Evolutionary conservation across 306 rosid species (phyloP), one percentile per base, ranked within the genome.

Genomic region (Leucaena leucocephala): DNA sequence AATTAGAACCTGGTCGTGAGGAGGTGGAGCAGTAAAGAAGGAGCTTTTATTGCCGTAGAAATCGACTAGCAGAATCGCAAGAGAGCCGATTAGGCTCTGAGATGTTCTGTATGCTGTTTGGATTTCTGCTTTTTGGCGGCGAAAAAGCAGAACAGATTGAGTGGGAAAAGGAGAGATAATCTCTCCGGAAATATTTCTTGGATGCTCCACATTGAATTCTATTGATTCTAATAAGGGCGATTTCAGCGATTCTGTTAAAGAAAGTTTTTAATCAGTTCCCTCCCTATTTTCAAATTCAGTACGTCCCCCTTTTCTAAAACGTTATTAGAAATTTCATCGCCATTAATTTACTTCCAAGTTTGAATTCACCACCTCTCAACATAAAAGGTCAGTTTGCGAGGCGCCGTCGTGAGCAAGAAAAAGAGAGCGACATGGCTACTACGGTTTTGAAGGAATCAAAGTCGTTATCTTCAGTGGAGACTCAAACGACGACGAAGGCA

Each of bases 81-180:
- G 12, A 71, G 80, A 84, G 90, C 88, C 87, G 73, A 2, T 68
- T 15, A 9, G 87, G 86, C 87, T 77, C 83, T 80, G 87, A 71
- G 77, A 88, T 89, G 97, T 86, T 10, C 80, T 27, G 78, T 69
- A 63, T 75, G 45, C 80, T 78, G n/a, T 84, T 80, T 35, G 75
- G 70, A n/a, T 59, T 81, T 49, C 78, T 83, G 46, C 44, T 66
- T 35, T 86, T 87, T 68, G 66, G 76, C 70, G 79, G 84, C 70
- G 79, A 83, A 65, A 76, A 88, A 75, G 72, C 83, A 12, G 78
- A 85, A 49, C 92, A 89, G 38, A 81, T 48, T 44, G 78, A 83
- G 82, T 91, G 97, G 93, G 93, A 89, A 75, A 89, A 84, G 46
- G 94, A 89, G 80, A 76, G 97, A 87, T 89, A 84, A 70, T 57